Evolutionary conservation across 495 filamentous ascomycete species (phyloP), one percentile per base, ranked within the genome.

Genomic region (Tuber borchii): DNA sequence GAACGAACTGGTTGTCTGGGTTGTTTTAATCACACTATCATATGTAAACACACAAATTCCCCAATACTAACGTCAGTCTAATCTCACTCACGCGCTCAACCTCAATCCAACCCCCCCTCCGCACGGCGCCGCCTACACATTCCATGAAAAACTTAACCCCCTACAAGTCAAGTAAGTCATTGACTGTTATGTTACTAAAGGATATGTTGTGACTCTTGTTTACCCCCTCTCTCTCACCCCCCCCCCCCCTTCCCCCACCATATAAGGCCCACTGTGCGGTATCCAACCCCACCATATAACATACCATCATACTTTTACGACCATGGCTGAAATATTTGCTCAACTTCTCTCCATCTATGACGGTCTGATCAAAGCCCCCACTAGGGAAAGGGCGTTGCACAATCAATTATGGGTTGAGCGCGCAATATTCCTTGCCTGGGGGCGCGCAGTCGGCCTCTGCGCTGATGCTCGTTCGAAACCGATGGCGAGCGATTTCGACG

Each of bases 361-460:
- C 56, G 56, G 56, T 65, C 56, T 65, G 56, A 31, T 65, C 14
- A 31, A 31, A 31, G 56, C 56, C 4, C 56, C 56, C 26, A 31
- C 56, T n/a, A 65, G 26, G 12, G 56, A 65, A 31, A 31, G 12
- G 56, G 56, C 16, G 56, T 31, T 17, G 56, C 56, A 65, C n/a
- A 65, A 65, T 12, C 56, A 65, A 9, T 65, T 65, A 31, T 31
- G 56, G 56, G 26, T 65, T 31, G 56, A 65, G 56, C 56, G 56
- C 26, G n/a, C 56, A 65, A 65, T 65, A 31, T 65, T 65, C 56
- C n/a, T 65, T 65, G 56, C 56, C 56, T 65, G 56, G 56, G 56
- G 56, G 56, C 56, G 56, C 3, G 56, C 56, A 65, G 56, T 65
- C 56, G 56, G 56, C 56, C 56, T 65, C 26, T 65, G n/a, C 56